A percentile compares a stretch with the other conserved stretches of the same genome.
Evolutionary conservation across 805 yeast genomes (phyloP).

Genomic region (Candida sithepensis): DNA sequence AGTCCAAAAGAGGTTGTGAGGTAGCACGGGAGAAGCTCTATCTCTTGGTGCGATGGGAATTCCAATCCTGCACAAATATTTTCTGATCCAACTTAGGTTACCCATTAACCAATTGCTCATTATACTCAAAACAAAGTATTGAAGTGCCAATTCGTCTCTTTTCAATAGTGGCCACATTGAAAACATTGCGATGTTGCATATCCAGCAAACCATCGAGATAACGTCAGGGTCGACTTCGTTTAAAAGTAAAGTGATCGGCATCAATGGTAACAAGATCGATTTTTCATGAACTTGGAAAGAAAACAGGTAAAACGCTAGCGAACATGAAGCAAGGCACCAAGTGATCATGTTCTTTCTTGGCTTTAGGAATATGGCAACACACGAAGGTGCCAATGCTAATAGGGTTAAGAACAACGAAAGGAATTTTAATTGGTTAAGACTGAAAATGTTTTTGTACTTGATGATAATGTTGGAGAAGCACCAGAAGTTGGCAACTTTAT

Average conservation of each 20-base stretch:
- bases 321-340: conserved; percentile 77
- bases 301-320: conserved; percentile 85
- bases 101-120: conserved; percentile 81
- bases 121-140: conserved; percentile 58
- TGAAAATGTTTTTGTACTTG: conserved; percentile 60
- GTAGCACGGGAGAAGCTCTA: conserved; percentile 38
- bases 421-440: conserved; percentile 54
- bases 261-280: conserved; percentile 78
- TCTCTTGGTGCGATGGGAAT: conserved; percentile 24
- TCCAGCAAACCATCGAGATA: conserved; percentile 80
- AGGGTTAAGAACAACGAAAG: conserved; percentile 54
- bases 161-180: conserved; percentile 85
- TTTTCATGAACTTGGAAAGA: conserved; percentile 97
- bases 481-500: conserved; percentile 97
- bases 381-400: conserved; percentile 52
- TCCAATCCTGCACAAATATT: conserved; percentile 24
- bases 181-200: conserved; percentile 77
- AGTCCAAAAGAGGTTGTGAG: conserved; percentile 47
- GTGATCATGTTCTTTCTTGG: conserved; percentile 51
- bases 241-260: conserved; percentile 74
- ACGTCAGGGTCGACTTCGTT: conserved; percentile 53
- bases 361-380: conserved; percentile 43
- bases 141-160: conserved; percentile 70
- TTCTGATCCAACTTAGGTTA: conserved; percentile 52
- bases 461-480: conserved; percentile 81